Conservation (phyloP, 768 basidiomycete species). For the Exidia glandulosa region DNA sequence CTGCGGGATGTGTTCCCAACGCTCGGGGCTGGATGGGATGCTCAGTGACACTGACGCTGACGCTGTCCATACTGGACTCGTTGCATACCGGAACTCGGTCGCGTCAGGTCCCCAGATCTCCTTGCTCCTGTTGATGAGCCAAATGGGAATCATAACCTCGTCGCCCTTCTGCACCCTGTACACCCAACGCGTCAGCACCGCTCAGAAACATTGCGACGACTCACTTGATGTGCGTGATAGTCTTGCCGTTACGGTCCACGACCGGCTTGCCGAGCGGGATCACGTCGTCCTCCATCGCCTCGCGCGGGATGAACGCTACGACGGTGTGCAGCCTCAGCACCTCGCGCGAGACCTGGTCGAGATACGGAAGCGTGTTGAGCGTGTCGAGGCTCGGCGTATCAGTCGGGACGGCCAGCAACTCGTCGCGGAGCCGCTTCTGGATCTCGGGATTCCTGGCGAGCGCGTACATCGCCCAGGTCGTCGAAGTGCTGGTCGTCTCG, state of each 20-base stretch:
- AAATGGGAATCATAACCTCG: constrained; percentile 48
- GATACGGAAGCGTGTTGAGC: constrained; percentile 2
- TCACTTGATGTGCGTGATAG: constrained; percentile 9
- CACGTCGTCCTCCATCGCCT: neutral
- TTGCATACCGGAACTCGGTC: constrained; percentile 53
- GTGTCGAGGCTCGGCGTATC: constrained; percentile 1
- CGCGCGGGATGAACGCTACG: neutral
- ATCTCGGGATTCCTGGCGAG: too few species aligned
- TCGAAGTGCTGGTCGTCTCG: constrained; percentile 17
- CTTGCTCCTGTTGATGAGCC: constrained; percentile 43
- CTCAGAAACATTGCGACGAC: neutral
- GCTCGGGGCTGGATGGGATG: constrained; percentile 11
- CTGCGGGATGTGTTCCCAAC: constrained; percentile 8
- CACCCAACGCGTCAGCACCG: neutral
- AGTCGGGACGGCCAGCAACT: constrained; percentile 10
- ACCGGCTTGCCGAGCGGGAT: constrained; percentile 15
- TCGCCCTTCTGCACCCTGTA: constrained; percentile 38
- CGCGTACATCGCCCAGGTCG: constrained; percentile 46
- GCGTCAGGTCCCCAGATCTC: constrained; percentile 59
- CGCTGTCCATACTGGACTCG: neutral
- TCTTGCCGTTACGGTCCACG: constrained; percentile 12
- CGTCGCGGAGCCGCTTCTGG: constrained; percentile 18
- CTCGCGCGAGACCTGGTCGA: constrained; percentile 4
- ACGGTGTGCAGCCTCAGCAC: neutral
- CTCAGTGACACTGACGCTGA: neutral